Evolutionary conservation across 1,139 yeast genomes (phyloP).

Genomic region (Wickerhamomyces sp.): DNA sequence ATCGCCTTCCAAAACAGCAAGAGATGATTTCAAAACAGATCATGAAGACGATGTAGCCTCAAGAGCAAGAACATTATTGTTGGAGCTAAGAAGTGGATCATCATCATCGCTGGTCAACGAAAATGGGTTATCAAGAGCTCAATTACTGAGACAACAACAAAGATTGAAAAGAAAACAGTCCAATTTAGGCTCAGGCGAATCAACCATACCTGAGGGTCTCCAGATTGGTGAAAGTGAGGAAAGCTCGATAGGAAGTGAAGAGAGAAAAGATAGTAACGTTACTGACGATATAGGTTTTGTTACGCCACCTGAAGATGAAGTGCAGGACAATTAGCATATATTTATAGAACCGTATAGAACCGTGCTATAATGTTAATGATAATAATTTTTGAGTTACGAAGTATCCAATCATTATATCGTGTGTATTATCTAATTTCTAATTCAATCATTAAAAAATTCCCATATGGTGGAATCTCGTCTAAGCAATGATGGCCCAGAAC

Average conservation of each 20-base stretch:
- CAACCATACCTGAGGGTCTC: not conserved
- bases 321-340: no score
- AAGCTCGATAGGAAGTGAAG: no score
- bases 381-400: no score
- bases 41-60: constrained; percentile 45
- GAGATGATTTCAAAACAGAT: not conserved
- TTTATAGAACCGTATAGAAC: no score
- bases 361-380: no score
- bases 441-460: no score
- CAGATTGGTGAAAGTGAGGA: constrained; percentile 5
- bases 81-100: constrained; percentile 46
- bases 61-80: constrained; percentile 56
- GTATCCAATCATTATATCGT: no score
- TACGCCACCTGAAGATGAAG: not conserved
- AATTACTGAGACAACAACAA: constrained; percentile 25
- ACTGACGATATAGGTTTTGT: not conserved
- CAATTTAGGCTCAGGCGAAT: not conserved
- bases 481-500: constrained; percentile 26
- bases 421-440: no score
- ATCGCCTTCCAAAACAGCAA: not conserved
- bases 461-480: no score
- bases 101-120: constrained; percentile 8
- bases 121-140: constrained; percentile 23
- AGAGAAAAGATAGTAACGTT: not conserved
- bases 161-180: constrained; percentile 22